Percentiles rank a stretch among this genome's conserved stretches.
Evolutionary conservation across 148 eudicot genomes (phyloP).

Genomic region (Silene uniflora): DNA sequence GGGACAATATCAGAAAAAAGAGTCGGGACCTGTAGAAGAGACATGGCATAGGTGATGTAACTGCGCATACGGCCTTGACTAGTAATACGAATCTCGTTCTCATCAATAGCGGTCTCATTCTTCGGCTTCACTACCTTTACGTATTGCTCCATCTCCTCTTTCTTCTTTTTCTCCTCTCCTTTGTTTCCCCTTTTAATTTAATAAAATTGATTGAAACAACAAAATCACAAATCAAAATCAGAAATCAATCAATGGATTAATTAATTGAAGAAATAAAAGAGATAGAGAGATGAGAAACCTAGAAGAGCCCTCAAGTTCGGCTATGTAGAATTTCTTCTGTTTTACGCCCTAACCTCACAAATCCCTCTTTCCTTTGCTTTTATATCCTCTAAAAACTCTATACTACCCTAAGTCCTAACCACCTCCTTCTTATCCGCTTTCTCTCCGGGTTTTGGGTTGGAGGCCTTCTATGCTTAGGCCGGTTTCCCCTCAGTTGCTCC

Average conservation of each 20-base stretch:
- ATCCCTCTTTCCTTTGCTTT: not conserved
- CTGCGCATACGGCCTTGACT: conserved; percentile 96
- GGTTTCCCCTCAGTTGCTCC: too few relatives aligned
- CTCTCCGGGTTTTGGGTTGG: conserved; percentile 10
- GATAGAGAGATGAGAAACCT: conserved; percentile 14
- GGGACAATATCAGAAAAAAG: not conserved
- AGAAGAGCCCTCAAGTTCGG: conserved; percentile 60
- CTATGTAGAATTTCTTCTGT: conserved; percentile 34
- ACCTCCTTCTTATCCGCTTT: conserved; percentile 16
- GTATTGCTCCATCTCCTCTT: conserved; percentile 72
- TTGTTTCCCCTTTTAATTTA: not conserved
- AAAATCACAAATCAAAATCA: too few relatives aligned
- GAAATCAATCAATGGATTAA: not conserved
- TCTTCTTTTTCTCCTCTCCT: not conserved
- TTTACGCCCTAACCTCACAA: not conserved
- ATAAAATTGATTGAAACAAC: not conserved
- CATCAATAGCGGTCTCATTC: conserved; percentile 81
- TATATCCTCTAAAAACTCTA: not conserved
- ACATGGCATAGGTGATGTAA: conserved; percentile 90
- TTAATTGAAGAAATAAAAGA: not conserved
- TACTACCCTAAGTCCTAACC: conserved; percentile 2
- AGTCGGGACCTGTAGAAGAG: conserved; percentile 56
- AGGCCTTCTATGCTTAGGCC: too few relatives aligned
- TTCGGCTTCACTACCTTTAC: conserved; percentile 95
- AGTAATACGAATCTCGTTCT: conserved; percentile 96